phyloP scores from a whole-genome alignment of 2,329 filamentous ascomycete species.

The Clarireedia hainanense region DNA sequence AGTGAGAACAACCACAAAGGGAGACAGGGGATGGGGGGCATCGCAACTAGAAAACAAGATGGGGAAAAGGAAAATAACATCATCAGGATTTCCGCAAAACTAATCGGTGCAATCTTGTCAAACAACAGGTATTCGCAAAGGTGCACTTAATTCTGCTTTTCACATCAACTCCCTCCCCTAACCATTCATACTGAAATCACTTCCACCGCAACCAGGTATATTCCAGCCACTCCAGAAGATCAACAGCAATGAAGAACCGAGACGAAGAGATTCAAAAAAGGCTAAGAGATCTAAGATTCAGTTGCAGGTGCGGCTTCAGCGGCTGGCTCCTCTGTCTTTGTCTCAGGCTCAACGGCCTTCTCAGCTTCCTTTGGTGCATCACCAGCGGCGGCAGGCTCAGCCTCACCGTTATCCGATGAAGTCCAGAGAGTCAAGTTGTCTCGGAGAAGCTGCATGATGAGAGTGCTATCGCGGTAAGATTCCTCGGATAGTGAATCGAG shows the following conservation, averaged over 20 bases:
- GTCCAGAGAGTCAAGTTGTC: slow-evolving; percentile 99
- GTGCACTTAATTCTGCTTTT: slow-evolving; percentile 29
- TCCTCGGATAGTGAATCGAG: slow-evolving; percentile 96
- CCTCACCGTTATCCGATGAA: slow-evolving; percentile 80
- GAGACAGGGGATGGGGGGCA: slow-evolving; percentile 13
- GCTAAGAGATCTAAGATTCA: slow-evolving; percentile 42
- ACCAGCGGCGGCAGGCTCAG: slow-evolving; percentile 51
- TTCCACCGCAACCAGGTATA: slow-evolving; percentile 27
- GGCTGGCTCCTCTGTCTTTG: slow-evolving; percentile 31
- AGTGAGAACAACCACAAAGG: slow-evolving; percentile 5
- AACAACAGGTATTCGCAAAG: slow-evolving; percentile 25
- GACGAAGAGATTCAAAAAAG: slow-evolving; percentile 30
- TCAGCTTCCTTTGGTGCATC: slow-evolving; percentile 56
- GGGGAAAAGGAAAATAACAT: slow-evolving; percentile 22
- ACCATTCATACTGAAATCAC: slow-evolving; percentile 27
- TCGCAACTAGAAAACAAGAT: slow-evolving; percentile 27
- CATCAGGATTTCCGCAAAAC: slow-evolving; percentile 30
- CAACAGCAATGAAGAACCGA: slow-evolving; percentile 32
- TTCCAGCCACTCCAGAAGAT: slow-evolving; percentile 27
- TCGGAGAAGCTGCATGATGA: slow-evolving; percentile 98
- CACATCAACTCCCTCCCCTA: slow-evolving; percentile 31
- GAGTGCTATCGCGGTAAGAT: slow-evolving; percentile 96
- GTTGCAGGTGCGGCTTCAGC: slow-evolving; percentile 35
- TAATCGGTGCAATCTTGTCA: slow-evolving; percentile 28
- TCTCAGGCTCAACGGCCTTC: slow-evolving; percentile 41